Evolutionary conservation across 345 rosid genomes (phyloP).

Genomic region (Ailanthus altissimus): DNA sequence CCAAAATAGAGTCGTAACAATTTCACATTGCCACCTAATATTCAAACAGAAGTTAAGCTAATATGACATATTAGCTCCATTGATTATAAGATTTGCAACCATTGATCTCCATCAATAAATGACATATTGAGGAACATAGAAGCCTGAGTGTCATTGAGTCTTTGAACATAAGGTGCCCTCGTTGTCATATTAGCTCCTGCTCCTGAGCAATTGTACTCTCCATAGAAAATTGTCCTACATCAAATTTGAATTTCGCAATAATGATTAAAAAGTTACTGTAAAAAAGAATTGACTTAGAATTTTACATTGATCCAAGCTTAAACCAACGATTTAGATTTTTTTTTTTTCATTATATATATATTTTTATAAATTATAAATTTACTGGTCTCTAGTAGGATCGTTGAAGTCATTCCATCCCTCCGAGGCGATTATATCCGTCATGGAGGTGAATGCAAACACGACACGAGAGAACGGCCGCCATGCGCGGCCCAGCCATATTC

Average conservation of each 20-base stretch:
- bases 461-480: conserved; percentile 90
- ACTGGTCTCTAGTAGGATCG: conserved; percentile 80
- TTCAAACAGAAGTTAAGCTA: background rate
- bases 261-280: too few relatives aligned
- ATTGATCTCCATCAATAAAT: conserved; percentile 75
- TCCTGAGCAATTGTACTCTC: conserved; percentile 77
- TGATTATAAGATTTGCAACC: conserved; percentile 46
- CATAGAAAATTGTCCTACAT: conserved; percentile 71
- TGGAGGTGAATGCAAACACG: conserved; percentile 53
- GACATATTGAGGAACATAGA: conserved; percentile 50
- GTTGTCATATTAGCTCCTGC: conserved; percentile 56
- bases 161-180: conserved; percentile 65
- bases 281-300: background rate
- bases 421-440: conserved; percentile 76
- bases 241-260: too few relatives aligned
- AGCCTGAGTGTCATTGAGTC: conserved; percentile 65
- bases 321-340: too few relatives aligned
- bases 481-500: conserved; percentile 90
- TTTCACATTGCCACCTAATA: background rate
- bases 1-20: background rate
- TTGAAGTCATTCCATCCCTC: conserved; percentile 95
- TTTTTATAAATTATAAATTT: background rate
- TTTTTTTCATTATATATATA: too few relatives aligned
- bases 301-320: background rate
- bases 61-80: too few relatives aligned